Evolutionary conservation across 768 basidiomycete species (phyloP), one percentile per base, ranked within the genome.

Genomic region (Paxillus rubicundulus): DNA sequence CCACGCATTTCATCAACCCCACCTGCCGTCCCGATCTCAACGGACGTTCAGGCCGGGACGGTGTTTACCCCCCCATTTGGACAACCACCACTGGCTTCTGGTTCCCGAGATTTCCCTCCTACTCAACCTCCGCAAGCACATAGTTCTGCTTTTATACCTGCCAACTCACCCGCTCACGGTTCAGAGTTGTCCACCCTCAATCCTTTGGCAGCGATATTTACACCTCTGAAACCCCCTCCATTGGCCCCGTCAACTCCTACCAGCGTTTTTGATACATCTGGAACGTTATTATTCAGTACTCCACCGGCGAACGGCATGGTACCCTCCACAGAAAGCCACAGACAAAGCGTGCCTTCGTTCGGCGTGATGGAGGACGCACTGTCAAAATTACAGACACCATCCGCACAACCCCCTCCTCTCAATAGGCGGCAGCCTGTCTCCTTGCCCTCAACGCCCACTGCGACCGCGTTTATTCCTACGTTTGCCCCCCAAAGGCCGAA

Each of bases 391-490:
- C 64, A 57, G 27, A 60, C 47, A 10, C 49, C 54, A 41, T 58
- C 45, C 27, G 28, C 45, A 17, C 60, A 58, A 50, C 71, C 71
- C 4, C 69, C 69, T 24, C 62, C 57, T 41, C 62, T 70, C 12
- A 51, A 48, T 47, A 64, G 66, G 55, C 66, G 50, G 9, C 59
- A 55, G 20, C 67, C 71, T 28, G 68, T 70, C 27, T 72, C 71
- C 3, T 48, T 70, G n/a, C 69, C 69, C 2, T n/a, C 65, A 10
- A 70, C 69, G 12, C 69, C 69, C 7, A 70, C 65, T 34, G 55
- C 61, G 13, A 52, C 60, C 17, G 6, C 55, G 1, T 60, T 49
- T 27, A 61, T 58, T 5, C 56, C 68, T 32, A 13, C 60, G 2
- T 49, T 60, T 13, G 17, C 55, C 6, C 6, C 59, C 28, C 30